Base-by-base conservation (phyloP, 208 protist species). In the Trypanosoma platydactyli region DNA sequence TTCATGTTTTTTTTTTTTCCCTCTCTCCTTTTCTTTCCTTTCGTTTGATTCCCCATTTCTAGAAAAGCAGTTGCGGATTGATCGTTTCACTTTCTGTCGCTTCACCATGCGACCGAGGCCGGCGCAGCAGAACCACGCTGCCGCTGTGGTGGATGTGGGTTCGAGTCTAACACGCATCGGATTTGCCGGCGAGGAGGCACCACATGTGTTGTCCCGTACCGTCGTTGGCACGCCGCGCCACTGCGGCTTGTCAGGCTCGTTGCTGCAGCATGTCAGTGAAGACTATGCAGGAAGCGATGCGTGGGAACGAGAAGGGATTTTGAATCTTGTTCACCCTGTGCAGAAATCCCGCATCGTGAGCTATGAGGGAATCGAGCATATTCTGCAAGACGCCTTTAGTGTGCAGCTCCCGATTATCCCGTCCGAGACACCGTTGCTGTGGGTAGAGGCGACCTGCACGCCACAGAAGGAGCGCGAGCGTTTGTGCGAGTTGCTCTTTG, bases 381-480 rank as follows among this genome's bases (percentile, higher is more conserved):
- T 97, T 16, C 88, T 94, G 52, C 81, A 93, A 20, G 76, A 97
- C 59, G 78, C 76, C 0, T 61, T 97, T 1, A 93, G 92, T 50
- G 53, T 66, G 22, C 70, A 79, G 30, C 80, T 97, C 5, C 61
- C 79, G 15, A 75, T 92, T 9, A 61, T 78, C 2, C 86, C 89
- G 0, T 79, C 91, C 30, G 56, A 68, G 27, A 78, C 78, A 1
- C 78, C 88, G 33, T 62, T 91, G 30, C 77, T 99, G n/a, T 88
- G 99, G 38, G 98, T 98, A n/a, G 97, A 99, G 82, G 75, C 98
- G 6, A 91, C 98, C 6, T 71, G 96, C 69, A 99, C 98, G 68
- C 91, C 95, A 9, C 83, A 90, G 41, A 64, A 77, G 16, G 98
- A 98, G 69, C 93, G 94, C 20, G 89, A 98, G 73, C 89, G 93